Percentiles rank a stretch among this genome's conserved stretches.
Conservation (phyloP, 108 stramenopile genomes). For the Nitzschia inconspicua region DNA sequence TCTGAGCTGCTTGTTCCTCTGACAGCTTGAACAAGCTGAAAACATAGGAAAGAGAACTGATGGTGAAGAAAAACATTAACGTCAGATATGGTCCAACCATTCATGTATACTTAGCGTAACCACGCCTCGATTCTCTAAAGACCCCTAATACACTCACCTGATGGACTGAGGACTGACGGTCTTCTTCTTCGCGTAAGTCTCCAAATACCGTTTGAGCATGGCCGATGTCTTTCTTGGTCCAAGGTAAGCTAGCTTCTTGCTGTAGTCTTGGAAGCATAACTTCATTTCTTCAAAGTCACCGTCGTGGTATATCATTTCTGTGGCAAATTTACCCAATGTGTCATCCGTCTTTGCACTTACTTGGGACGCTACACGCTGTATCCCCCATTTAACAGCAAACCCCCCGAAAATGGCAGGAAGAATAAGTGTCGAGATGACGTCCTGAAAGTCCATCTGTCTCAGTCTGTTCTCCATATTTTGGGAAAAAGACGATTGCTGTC, state of each 20-base stretch:
- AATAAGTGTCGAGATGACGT: conserved; percentile 37
- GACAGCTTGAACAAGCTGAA: conserved; percentile 66
- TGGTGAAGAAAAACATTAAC: too few species aligned
- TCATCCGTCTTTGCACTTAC: conserved; percentile 38
- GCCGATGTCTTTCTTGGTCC: conserved; percentile 39
- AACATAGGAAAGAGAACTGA: conserved; percentile 68
- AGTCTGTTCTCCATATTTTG: conserved; percentile 22
- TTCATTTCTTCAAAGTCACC: conserved; percentile 81
- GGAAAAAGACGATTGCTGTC: neutral
- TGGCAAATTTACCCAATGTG: conserved; percentile 53
- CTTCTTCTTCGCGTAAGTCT: conserved; percentile 71
- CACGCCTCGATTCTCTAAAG: neutral
- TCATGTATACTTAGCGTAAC: too few species aligned
- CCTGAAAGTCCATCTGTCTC: conserved; percentile 35
- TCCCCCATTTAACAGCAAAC: conserved; percentile 38
- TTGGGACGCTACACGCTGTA: conserved; percentile 25
- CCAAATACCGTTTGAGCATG: conserved; percentile 63
- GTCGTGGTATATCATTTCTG: conserved; percentile 80
- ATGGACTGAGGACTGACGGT: conserved; percentile 69
- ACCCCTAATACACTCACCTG: conserved; percentile 28
- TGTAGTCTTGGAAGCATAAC: conserved; percentile 59
- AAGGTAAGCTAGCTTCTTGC: conserved; percentile 58
- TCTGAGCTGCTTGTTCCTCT: conserved; percentile 67
- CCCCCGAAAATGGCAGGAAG: conserved; percentile 34
- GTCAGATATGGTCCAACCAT: too few species aligned